These are phyloP conservation scores for Aspergillus diversus DNA, from an alignment of 495 filamentous ascomycete species.

Conservation along the genomic window DNA sequence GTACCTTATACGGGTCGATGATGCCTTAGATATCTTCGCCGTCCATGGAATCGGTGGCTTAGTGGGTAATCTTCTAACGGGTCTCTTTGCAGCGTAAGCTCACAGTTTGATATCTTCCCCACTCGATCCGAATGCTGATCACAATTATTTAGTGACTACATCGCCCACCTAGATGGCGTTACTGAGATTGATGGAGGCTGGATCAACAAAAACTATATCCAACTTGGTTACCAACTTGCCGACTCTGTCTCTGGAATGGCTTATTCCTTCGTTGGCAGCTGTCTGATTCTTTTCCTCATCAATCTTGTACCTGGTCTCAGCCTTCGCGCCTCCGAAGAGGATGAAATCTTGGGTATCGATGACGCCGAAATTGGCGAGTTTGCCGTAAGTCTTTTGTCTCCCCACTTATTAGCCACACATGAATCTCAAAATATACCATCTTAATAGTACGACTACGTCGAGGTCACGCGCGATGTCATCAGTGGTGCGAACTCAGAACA, in stretches of 20 bases:
- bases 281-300: constrained; percentile 83
- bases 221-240: constrained; percentile 85
- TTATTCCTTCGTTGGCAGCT: constrained; percentile 87
- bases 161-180: constrained; percentile 82
- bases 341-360: constrained; percentile 90
- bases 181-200: constrained; percentile 79
- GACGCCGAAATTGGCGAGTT: constrained; percentile 97
- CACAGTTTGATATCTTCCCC: not conserved
- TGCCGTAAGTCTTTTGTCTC: constrained; percentile 57
- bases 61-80: constrained; percentile 87
- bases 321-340: constrained; percentile 79
- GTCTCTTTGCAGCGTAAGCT: constrained; percentile 85
- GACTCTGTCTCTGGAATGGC: constrained; percentile 80
- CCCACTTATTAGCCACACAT: not conserved
- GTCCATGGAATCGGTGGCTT: constrained; percentile 88
- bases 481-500: constrained; percentile 54
- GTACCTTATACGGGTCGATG: constrained; percentile 83
- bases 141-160: constrained; percentile 65
- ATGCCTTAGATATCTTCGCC: constrained; percentile 92
- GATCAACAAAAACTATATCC: constrained; percentile 89
- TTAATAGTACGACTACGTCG: constrained; percentile 86
- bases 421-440: constrained; percentile 9
- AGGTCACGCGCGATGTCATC: constrained; percentile 83
- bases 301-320: constrained; percentile 84
- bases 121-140: constrained; percentile 16